Conservation (phyloP, 805 yeast genomes). For the Saccharomyces eubayanus region DNA sequence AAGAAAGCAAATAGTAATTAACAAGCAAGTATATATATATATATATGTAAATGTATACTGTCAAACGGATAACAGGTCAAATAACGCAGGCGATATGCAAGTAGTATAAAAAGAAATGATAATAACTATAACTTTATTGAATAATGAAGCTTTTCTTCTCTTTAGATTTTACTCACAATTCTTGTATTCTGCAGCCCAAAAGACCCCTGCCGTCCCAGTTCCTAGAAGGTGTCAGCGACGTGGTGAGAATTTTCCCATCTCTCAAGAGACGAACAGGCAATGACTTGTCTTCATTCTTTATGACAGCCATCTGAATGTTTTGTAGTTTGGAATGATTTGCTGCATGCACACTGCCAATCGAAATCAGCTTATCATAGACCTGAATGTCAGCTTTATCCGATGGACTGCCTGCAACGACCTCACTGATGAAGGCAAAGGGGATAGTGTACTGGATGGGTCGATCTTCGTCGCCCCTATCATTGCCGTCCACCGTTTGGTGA, state of each 20-base stretch:
- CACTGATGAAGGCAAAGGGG: conserved; percentile 50
- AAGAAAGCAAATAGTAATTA: not conserved
- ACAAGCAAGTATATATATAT: not conserved
- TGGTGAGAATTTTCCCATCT: conserved; percentile 22
- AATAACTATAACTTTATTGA: not conserved
- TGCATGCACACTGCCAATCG: conserved; percentile 47
- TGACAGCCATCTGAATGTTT: conserved; percentile 39
- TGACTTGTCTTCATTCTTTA: conserved; percentile 29
- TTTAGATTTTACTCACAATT: conserved; percentile 23
- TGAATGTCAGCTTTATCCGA: conserved; percentile 48
- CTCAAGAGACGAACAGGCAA: conserved; percentile 28
- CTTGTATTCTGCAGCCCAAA: conserved; percentile 56
- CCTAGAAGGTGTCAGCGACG: conserved; percentile 38
- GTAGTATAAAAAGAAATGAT: conserved; percentile 2
- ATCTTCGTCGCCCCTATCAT: not conserved
- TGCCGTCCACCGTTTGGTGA: conserved; percentile 1
- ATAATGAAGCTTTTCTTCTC: not conserved
- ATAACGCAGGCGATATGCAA: not conserved
- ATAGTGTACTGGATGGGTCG: conserved; percentile 14
- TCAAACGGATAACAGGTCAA: not conserved
- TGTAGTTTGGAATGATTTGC: conserved; percentile 46
- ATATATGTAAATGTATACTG: conserved; percentile 9
- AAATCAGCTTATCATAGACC: conserved; percentile 45
- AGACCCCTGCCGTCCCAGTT: conserved; percentile 61
- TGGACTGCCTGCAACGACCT: conserved; percentile 48